Evolutionary conservation across 75 land plant species (phyloP), one percentile per base, ranked within the genome.

Genomic region (Pinus albicaulis): DNA sequence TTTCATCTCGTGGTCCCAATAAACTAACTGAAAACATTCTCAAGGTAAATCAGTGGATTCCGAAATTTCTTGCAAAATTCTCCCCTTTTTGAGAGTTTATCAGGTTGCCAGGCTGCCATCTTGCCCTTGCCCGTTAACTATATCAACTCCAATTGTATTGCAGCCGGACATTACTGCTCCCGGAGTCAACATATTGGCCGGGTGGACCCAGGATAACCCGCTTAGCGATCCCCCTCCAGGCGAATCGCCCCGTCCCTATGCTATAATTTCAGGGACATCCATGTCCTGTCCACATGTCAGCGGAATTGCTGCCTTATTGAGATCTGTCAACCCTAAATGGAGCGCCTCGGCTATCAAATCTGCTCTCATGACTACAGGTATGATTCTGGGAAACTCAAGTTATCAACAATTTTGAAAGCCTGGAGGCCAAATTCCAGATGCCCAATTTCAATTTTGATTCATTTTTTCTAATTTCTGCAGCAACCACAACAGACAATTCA

Each of bases 1-100:
- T 94, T 74, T 94, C 95, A 19, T 72, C 86, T 23, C 71, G 86
- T 3, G 90, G 90, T 1, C 90, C 90, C 26, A 86, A 71, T 66
- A 28, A 71, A 4, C 63, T 79, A 19, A 78, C 80, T 10, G 83
- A 85, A 48, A 85, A 77, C 34, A 78, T 89, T 55, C 72, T 89
- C 61, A 89, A 88, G 82, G 81, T 28, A 72, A 59, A 44, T 44
- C 48, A 44, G 31, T 44, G 48, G 8, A 44, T 8, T 44, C 0
- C 48, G 8, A 44, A 44, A 8, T 44, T 44, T 44, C 7, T 44
- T 44, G 48, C 48, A 6, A 44, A 44, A 44, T 6, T 44, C 7
- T 44, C 10, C 48, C 7, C 7, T 31, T 31, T 31, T 31, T 31
- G 31, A 31, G 31, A 31, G 31, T 31, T 31, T 31, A 31, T 31